A percentile compares a stretch with the other conserved stretches of the same genome.
phyloP scores from a whole-genome alignment of 768 basidiomycete species.

The Phylloporus sp. region DNA sequence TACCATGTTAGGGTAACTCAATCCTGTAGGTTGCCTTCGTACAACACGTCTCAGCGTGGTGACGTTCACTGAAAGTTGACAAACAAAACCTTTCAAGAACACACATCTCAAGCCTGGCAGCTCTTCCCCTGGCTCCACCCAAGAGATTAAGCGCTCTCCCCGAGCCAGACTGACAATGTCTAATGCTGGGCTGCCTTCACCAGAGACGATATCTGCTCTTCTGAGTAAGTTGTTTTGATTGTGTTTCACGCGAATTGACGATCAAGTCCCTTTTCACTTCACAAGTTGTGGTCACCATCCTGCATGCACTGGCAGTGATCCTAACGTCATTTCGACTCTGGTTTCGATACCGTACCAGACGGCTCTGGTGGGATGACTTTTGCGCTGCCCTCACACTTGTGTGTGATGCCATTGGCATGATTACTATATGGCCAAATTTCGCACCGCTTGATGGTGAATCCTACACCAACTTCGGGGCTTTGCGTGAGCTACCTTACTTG shows the following conservation, averaged over 20 bases:
- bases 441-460: conserved; percentile 31
- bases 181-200: not conserved
- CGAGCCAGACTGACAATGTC: conserved; percentile 4
- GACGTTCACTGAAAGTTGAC: not conserved
- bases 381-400: conserved; percentile 19
- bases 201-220: conserved; percentile 13
- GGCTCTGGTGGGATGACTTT: conserved; percentile 31
- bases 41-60: not conserved
- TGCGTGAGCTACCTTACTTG: conserved; percentile 11
- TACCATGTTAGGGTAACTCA: not conserved
- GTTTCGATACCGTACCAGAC: conserved; percentile 19
- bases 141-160: not conserved
- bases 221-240: conserved; percentile 11
- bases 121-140: not conserved
- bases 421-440: conserved; percentile 9
- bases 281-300: conserved; percentile 17
- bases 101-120: not conserved
- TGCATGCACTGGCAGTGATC: conserved; percentile 17
- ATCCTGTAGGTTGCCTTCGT: not conserved
- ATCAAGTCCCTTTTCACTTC: not conserved
- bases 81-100: not conserved
- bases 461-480: conserved; percentile 3
- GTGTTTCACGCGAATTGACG: not conserved
- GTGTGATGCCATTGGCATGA: conserved; percentile 9
- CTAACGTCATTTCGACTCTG: conserved; percentile 27